Evolutionary conservation across 2,329 filamentous ascomycete genomes (phyloP).

Genomic region (Basipetospora chlamydospora): DNA sequence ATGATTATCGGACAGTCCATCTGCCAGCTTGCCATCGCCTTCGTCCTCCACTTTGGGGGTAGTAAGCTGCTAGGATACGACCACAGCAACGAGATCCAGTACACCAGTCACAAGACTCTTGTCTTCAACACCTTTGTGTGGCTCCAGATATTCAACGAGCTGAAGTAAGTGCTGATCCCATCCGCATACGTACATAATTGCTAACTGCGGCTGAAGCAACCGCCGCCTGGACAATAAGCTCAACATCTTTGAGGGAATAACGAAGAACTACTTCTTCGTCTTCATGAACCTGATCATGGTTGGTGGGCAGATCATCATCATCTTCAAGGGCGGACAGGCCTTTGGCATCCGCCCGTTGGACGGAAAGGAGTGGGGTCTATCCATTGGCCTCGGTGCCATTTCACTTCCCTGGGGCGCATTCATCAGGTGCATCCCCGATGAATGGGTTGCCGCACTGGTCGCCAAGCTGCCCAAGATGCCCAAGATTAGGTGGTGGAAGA

Average conservation of each 20-base stretch:
- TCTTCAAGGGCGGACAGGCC: conserved; percentile 64
- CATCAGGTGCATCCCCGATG: conserved; percentile 62
- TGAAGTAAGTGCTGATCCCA: conserved; percentile 32
- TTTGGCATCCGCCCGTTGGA: conserved; percentile 54
- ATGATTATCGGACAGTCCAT: conserved; percentile 49
- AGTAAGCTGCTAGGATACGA: conserved; percentile 37
- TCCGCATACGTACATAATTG: conserved; percentile 12
- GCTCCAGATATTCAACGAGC: conserved; percentile 68
- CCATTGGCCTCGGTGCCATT: conserved; percentile 59
- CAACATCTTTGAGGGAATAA: conserved; percentile 76
- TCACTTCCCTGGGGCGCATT: conserved; percentile 61
- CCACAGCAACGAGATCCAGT: conserved; percentile 15
- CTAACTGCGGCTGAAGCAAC: conserved; percentile 34
- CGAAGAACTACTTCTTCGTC: conserved; percentile 69
- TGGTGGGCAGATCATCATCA: conserved; percentile 69
- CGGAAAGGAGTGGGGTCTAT: conserved; percentile 68
- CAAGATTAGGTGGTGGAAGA: conserved; percentile 3
- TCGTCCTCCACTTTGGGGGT: conserved; percentile 47
- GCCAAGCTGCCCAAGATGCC: conserved; percentile 5
- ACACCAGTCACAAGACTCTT: conserved; percentile 31
- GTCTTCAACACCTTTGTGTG: conserved; percentile 60
- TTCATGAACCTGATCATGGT: conserved; percentile 70
- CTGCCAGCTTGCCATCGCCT: conserved; percentile 43
- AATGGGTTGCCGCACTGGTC: conserved; percentile 17
- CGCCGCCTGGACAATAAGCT: conserved; percentile 73